Conservation (phyloP, 441 rosid species). For the Dalechampia spathulata region DNA sequence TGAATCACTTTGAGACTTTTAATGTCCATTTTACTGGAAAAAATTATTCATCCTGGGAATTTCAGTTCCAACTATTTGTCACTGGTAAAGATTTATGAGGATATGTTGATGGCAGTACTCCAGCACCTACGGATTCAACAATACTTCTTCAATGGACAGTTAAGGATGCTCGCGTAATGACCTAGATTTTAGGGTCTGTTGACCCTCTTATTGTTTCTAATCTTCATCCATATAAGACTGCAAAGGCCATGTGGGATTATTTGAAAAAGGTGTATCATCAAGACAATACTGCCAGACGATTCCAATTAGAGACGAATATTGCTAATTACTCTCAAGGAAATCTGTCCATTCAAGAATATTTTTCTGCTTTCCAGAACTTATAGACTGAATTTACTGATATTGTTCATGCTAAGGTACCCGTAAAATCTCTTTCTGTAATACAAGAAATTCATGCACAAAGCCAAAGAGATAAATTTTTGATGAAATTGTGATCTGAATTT, state of each 20-base stretch:
- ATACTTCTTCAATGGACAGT: background rate
- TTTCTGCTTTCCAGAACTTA: background rate
- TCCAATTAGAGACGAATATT: background rate
- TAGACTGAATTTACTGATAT: background rate
- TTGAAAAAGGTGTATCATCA: background rate
- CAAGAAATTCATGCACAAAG: background rate
- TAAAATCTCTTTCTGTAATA: background rate
- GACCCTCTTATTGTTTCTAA: background rate
- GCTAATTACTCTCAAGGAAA: background rate
- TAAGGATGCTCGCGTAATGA: background rate
- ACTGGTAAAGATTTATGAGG: background rate
- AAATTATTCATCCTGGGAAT: background rate
- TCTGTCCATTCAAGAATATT: background rate
- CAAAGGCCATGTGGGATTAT: background rate
- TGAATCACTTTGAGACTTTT: no score
- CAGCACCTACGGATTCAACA: rapidly evolving
- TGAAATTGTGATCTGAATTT: background rate
- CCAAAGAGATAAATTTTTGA: background rate
- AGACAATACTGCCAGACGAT: background rate
- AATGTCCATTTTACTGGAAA: background rate
- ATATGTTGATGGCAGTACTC: background rate
- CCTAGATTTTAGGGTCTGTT: background rate
- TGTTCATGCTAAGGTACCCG: background rate
- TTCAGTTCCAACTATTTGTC: background rate
- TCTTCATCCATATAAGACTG: background rate